Evolutionary conservation across 352 stramenopile species (phyloP).

Genomic region (Plasmopara muralis): DNA sequence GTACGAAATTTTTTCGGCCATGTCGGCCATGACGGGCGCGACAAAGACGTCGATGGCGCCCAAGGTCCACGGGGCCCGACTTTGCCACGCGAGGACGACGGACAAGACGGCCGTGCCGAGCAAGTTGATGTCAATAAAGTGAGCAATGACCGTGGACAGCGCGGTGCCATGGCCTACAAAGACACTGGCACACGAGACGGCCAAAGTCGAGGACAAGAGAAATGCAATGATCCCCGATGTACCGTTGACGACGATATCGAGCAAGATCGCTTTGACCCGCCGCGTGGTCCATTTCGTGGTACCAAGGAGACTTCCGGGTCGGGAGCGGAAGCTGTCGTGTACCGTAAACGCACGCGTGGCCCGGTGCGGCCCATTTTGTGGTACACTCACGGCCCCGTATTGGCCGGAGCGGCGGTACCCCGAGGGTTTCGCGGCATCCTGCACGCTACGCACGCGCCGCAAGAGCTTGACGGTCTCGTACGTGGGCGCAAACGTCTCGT

Average conservation of each 20-base stretch:
- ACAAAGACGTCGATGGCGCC: constrained; percentile 77
- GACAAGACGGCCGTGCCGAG: constrained; percentile 61
- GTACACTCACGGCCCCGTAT: constrained; percentile 12
- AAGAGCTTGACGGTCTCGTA: constrained; percentile 30
- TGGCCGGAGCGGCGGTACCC: constrained; percentile 5
- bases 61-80: constrained; percentile 63
- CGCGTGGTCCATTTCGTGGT: constrained; percentile 2
- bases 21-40: constrained; percentile 64
- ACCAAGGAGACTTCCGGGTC: not conserved
- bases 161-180: constrained; percentile 62
- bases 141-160: constrained; percentile 50
- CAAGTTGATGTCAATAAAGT: constrained; percentile 83
- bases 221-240: constrained; percentile 76
- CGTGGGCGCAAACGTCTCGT: constrained; percentile 35
- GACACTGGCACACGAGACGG: constrained; percentile 74
- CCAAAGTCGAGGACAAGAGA: constrained; percentile 67
- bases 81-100: constrained; percentile 71
- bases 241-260: constrained; percentile 49
- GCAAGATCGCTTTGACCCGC: constrained; percentile 15
- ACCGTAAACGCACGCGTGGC: constrained; percentile 15
- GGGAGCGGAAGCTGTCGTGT: constrained; percentile 8
- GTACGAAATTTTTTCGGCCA: constrained; percentile 60
- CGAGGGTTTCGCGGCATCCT: constrained; percentile 26
- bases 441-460: constrained; percentile 55
- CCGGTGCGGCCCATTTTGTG: constrained; percentile 8